Evolutionary conservation across 2,329 filamentous ascomycete genomes (phyloP).

Genomic region (Ascochyta lentis): DNA sequence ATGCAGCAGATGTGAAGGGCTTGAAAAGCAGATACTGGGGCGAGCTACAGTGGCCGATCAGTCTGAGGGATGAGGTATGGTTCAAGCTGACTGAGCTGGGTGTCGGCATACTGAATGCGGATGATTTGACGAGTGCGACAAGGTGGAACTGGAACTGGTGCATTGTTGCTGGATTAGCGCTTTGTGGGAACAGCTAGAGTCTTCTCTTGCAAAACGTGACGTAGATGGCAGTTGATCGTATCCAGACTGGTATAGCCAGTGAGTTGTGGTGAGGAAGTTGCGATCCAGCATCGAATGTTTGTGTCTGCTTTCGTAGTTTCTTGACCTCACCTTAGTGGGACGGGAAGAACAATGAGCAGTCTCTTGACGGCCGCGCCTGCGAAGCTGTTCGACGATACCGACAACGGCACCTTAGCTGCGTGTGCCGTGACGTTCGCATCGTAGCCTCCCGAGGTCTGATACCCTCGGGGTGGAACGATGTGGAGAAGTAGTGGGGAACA

Average conservation of each 20-base stretch:
- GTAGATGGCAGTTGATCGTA: background rate
- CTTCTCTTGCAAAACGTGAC: too few relatives aligned
- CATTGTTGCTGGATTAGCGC: slow-evolving; percentile 29
- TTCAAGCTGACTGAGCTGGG: slow-evolving; percentile 24
- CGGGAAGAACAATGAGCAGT: background rate
- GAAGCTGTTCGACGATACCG: background rate
- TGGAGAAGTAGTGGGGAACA: slow-evolving; percentile 15
- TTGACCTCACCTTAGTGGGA: background rate
- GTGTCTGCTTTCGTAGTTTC: background rate
- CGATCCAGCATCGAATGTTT: background rate
- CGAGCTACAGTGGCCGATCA: slow-evolving; percentile 33
- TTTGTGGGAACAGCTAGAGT: slow-evolving; percentile 33
- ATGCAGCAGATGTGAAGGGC: slow-evolving; percentile 27
- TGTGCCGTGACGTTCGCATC: slow-evolving; percentile 14
- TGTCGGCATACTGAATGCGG: slow-evolving; percentile 33
- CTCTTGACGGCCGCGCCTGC: background rate
- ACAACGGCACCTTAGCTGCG: slow-evolving; percentile 8
- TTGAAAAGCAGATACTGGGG: slow-evolving; percentile 36
- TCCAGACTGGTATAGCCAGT: background rate
- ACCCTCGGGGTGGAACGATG: slow-evolving; percentile 3
- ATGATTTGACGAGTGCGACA: slow-evolving; percentile 31
- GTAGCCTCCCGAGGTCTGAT: slow-evolving; percentile 4
- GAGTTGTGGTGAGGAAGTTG: background rate
- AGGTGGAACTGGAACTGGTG: slow-evolving; percentile 40
- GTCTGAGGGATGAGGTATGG: slow-evolving; percentile 32